phyloP scores from a whole-genome alignment of 2,329 filamentous ascomycete genomes.

The Didymella keratinophila region DNA sequence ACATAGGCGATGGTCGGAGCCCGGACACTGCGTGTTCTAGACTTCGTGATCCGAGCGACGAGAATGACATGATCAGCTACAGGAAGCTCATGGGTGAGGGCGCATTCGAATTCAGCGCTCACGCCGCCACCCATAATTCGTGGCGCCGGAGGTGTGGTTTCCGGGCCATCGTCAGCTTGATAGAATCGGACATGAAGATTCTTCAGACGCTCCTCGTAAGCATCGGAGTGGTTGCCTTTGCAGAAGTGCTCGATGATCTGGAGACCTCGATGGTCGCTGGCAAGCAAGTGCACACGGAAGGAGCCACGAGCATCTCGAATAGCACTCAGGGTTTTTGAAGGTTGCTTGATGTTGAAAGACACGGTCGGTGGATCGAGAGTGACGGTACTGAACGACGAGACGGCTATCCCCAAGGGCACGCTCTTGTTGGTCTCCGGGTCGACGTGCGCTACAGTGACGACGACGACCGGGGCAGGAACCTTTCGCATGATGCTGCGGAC shows the following conservation, averaged over 20 bases:
- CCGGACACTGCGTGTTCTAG: conserved; percentile 13
- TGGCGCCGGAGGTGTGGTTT: conserved; percentile 26
- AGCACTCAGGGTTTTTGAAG: conserved; percentile 64
- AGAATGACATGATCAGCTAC: conserved; percentile 59
- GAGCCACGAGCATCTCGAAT: conserved; percentile 53
- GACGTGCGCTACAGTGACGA: conserved; percentile 56
- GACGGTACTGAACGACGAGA: conserved; percentile 69
- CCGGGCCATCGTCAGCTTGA: background rate
- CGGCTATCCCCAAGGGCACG: conserved; percentile 57
- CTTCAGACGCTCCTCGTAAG: conserved; percentile 30
- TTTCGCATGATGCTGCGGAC: conserved; percentile 58
- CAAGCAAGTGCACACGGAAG: conserved; percentile 63
- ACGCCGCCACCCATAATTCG: conserved; percentile 27
- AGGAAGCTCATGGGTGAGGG: conserved; percentile 46
- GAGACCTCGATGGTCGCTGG: conserved; percentile 38
- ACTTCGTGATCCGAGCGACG: conserved; percentile 52
- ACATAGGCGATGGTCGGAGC: conserved; percentile 37
- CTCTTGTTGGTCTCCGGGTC: conserved; percentile 23
- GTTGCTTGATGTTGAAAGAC: conserved; percentile 67
- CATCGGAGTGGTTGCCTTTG: conserved; percentile 35
- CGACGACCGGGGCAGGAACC: conserved; percentile 65
- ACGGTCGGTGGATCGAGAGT: conserved; percentile 65
- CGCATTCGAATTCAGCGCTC: conserved; percentile 46
- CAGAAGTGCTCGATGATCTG: conserved; percentile 42
- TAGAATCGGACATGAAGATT: conserved; percentile 21